A percentile compares a stretch with the other conserved stretches of the same genome.
Conservation (phyloP, 2,329 filamentous ascomycete species). For the Zasmidium angulare region DNA sequence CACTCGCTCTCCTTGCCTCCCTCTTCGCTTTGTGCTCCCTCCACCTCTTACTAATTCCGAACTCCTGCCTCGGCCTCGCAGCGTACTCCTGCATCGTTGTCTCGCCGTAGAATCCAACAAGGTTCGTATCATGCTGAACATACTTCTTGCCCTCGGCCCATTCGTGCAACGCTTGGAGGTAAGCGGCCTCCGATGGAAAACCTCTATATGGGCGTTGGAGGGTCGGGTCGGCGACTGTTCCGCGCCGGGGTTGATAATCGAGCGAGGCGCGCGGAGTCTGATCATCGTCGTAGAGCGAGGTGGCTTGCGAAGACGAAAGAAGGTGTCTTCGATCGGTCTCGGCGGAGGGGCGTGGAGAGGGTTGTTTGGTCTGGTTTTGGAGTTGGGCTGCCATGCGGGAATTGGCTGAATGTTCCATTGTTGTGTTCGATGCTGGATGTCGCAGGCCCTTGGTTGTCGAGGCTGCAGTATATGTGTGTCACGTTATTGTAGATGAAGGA, state of each 20-base stretch:
- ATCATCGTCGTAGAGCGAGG: constrained; percentile 42
- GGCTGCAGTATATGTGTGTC: no score
- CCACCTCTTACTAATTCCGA: constrained; percentile 24
- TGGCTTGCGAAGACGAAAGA: constrained; percentile 15
- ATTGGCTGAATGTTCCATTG: no score
- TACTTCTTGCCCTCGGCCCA: constrained; percentile 35
- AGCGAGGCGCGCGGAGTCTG: constrained; percentile 17
- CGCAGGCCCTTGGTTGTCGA: no score
- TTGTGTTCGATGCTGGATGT: no score
- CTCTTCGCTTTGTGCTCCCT: constrained; percentile 24
- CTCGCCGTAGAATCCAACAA: constrained; percentile 32
- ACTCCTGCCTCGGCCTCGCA: constrained; percentile 19
- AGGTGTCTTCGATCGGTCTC: constrained; percentile 40
- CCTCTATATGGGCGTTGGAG: constrained; percentile 26
- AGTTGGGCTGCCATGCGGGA: no score
- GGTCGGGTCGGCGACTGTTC: constrained; percentile 10
- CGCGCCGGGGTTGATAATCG: background rate
- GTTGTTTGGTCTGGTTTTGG: background rate
- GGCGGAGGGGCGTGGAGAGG: constrained; percentile 40
- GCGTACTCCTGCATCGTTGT: constrained; percentile 31
- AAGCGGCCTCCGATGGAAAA: constrained; percentile 30
- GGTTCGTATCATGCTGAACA: constrained; percentile 18
- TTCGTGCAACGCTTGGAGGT: constrained; percentile 29
- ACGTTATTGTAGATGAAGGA: no score
- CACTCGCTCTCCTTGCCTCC: constrained; percentile 6